Evolutionary conservation across 192 early-diverging fungal species (phyloP).

Genomic region (Backusella psychrophila): DNA sequence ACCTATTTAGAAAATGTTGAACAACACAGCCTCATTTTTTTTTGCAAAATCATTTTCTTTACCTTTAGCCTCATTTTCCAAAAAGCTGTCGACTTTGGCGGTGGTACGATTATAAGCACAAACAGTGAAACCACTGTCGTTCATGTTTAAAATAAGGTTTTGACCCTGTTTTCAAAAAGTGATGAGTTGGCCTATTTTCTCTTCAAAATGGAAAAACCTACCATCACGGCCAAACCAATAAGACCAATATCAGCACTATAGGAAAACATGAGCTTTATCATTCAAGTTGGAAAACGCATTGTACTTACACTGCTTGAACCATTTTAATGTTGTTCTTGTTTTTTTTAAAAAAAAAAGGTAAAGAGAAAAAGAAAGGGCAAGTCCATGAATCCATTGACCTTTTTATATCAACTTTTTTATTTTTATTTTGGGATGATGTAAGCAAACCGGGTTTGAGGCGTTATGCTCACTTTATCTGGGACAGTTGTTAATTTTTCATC

Average conservation of each 20-base stretch:
- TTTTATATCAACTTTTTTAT: not conserved
- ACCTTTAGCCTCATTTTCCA: slow-evolving; percentile 97
- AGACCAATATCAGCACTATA: slow-evolving; percentile 96
- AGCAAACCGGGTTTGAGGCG: not conserved
- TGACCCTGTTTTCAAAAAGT: slow-evolving; percentile 71
- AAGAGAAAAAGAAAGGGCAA: not conserved
- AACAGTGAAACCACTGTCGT: slow-evolving; percentile 93
- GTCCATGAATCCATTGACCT: not conserved
- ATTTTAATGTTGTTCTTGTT: not conserved
- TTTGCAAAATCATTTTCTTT: not conserved
- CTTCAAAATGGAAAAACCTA: slow-evolving; percentile 34
- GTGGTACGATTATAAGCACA: slow-evolving; percentile 96
- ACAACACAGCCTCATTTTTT: not conserved
- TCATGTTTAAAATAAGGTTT: slow-evolving; percentile 98
- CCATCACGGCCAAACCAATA: slow-evolving; percentile 99
- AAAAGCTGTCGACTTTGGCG: slow-evolving; percentile 91
- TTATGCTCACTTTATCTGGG: not conserved
- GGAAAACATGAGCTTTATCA: not conserved
- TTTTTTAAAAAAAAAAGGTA: not conserved
- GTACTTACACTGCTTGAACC: slow-evolving; percentile 15
- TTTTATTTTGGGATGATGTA: slow-evolving; percentile 1
- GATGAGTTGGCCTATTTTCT: not conserved
- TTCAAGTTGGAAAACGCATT: not conserved
- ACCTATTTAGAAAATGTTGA: slow-evolving; percentile 37
- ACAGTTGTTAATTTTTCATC: not conserved